Base-by-base conservation (phyloP, 768 basidiomycete species). In the Tremella fuciformis region DNA sequence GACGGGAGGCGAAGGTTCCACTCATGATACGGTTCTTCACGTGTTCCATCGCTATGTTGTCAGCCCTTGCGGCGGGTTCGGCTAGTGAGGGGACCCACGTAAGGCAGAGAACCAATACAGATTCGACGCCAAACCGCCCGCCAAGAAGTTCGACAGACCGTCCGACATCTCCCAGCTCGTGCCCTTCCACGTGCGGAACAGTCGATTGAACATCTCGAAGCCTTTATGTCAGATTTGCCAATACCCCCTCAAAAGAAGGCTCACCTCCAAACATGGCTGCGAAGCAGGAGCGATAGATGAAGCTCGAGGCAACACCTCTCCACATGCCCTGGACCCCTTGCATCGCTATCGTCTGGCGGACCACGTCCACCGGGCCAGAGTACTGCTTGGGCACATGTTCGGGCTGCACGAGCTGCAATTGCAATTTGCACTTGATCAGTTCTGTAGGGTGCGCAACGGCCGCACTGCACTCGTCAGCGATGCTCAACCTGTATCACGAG, bases 371-470 rank as follows among this genome's bases (percentile, higher is more conserved):
- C 2, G 73, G 76, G 8, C 66, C 69, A 13, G 50, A 44, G 53
- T 67, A 74, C 84, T 85, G 63, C 86, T 82, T 24, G 82, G 87
- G 19, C 82, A 84, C 75, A 82, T 68, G 64, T 18, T 55, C 61
- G 8, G 72, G 60, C 39, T 69, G 69, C 8, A 70, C 71, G 21
- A 67, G 67, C 46, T 77, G 76, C 3, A 76, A 42, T 53, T 77
- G 73, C 15, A 75, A 63, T 62, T 70, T 66, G 82, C 85, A 84
- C 82, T 91, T 91, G 60, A 91, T 78, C 54, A 85, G 81, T 73
- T 91, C 89, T 38, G 89, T 82, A 0, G 88, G 88, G 13, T 87
- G 88, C 4, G 88, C 87, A 24, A 89, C 76, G 16, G 85, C 56
- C 13, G 87, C 83, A 67, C 87, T 88, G 63, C 19, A 24, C 26